These are phyloP conservation scores for Pisolithus albus DNA, from an alignment of 768 basidiomycete genomes.

Conservation along the genomic window DNA sequence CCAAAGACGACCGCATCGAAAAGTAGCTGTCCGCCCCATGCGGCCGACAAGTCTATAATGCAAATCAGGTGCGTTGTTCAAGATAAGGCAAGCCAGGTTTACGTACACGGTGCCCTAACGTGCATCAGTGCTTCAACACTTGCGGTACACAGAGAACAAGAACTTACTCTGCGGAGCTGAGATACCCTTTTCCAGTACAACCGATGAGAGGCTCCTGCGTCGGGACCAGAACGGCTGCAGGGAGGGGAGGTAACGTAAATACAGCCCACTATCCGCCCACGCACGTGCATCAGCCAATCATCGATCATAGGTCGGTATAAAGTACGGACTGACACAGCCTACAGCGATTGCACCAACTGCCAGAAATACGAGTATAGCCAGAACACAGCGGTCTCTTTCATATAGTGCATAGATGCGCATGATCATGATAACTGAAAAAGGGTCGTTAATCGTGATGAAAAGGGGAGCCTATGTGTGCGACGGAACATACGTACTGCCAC, in stretches of 20 bases:
- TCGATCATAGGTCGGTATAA: not conserved
- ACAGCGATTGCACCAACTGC: not conserved
- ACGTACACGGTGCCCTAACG: not conserved
- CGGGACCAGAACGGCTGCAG: no score
- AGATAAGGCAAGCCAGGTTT: not conserved
- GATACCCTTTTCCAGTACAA: no score
- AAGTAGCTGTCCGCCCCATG: slow-evolving; percentile 9
- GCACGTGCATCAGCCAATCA: not conserved
- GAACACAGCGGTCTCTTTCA: slow-evolving; percentile 2
- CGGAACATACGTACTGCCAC: slow-evolving; percentile 2
- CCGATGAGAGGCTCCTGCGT: no score
- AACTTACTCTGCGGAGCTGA: no score
- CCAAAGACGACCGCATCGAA: slow-evolving; percentile 18
- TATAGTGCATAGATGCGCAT: slow-evolving; percentile 19
- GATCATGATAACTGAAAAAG: slow-evolving; percentile 9
- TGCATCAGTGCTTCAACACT: not conserved
- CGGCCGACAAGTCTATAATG: slow-evolving; percentile 5
- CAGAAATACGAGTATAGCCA: not conserved
- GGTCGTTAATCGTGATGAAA: not conserved
- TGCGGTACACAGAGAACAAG: no score
- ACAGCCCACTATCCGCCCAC: no score
- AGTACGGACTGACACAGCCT: slow-evolving; percentile 2
- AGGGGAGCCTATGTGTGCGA: not conserved
- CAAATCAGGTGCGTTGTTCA: not conserved
- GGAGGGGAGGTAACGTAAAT: no score